Evolutionary conservation across 305 asterid species (phyloP).

Genomic region (Solanum hybrid): DNA sequence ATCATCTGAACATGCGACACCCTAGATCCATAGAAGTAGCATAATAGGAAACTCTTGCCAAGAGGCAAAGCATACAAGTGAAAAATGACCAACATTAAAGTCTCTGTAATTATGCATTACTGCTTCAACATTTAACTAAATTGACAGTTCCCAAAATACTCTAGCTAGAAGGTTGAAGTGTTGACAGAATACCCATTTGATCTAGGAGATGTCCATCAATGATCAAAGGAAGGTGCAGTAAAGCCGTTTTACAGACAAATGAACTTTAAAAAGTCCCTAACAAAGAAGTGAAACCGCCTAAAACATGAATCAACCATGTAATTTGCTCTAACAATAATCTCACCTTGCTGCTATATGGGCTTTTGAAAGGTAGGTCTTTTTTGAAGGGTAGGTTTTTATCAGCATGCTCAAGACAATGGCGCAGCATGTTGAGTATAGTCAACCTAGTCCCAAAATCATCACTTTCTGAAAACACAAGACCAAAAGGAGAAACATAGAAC

Average conservation of each 20-base stretch:
- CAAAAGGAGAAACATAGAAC: neutral
- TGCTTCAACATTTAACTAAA: neutral
- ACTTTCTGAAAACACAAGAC: slow-evolving; percentile 33
- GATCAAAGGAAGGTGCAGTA: neutral
- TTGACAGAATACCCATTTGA: neutral
- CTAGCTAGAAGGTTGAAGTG: neutral
- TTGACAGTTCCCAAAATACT: neutral
- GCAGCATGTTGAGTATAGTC: slow-evolving; percentile 41
- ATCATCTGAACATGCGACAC: neutral
- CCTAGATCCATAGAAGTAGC: neutral
- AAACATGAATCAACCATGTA: neutral
- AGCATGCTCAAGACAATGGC: slow-evolving; percentile 61
- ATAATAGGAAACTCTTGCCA: neutral
- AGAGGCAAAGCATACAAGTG: neutral
- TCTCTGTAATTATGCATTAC: neutral
- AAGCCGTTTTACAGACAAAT: neutral
- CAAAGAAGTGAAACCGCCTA: neutral
- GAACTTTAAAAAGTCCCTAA: neutral
- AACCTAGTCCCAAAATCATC: slow-evolving; percentile 33
- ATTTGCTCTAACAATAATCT: neutral
- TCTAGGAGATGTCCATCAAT: neutral
- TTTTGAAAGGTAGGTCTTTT: slow-evolving; percentile 28
- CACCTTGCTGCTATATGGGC: slow-evolving; percentile 29
- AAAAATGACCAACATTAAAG: neutral
- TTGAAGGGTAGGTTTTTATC: slow-evolving; percentile 55